A percentile compares a stretch with the other conserved stretches of the same genome.
phyloP scores from a whole-genome alignment of 768 basidiomycete genomes.

The Harrya chromipes region DNA sequence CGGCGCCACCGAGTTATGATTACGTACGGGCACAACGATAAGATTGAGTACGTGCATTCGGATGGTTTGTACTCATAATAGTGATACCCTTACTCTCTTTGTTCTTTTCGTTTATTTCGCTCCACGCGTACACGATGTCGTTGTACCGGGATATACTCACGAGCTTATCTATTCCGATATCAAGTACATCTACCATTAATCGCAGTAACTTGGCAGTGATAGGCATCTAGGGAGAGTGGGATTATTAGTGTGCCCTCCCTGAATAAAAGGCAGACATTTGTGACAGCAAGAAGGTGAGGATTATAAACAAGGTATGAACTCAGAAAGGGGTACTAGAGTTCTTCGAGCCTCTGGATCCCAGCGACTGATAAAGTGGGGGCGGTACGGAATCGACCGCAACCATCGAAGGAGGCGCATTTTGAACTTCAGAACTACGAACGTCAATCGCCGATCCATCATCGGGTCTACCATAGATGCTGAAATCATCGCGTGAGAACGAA shows the following conservation, averaged over 20 bases:
- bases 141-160: not conserved
- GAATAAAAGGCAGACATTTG: too few relatives aligned
- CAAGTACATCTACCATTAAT: not conserved
- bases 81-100: too few relatives aligned
- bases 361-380: conserved; percentile 2
- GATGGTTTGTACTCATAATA: too few relatives aligned
- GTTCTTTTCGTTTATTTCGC: not conserved
- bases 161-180: not conserved
- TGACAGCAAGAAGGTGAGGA: too few relatives aligned
- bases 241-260: too few relatives aligned
- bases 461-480: not conserved
- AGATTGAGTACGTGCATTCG: not conserved
- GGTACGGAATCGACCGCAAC: not conserved
- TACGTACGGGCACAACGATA: conserved; percentile 9
- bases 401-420: not conserved
- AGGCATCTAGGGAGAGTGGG: too few relatives aligned
- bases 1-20: conserved; percentile 26
- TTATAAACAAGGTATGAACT: too few relatives aligned
- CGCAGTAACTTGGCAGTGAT: not conserved
- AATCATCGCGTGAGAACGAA: not conserved
- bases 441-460: not conserved
- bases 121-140: not conserved
- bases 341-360: not conserved
- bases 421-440: not conserved
- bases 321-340: too few relatives aligned